Base-by-base conservation (phyloP, 108 stramenopile species). In the Skeletonema menzelii region DNA sequence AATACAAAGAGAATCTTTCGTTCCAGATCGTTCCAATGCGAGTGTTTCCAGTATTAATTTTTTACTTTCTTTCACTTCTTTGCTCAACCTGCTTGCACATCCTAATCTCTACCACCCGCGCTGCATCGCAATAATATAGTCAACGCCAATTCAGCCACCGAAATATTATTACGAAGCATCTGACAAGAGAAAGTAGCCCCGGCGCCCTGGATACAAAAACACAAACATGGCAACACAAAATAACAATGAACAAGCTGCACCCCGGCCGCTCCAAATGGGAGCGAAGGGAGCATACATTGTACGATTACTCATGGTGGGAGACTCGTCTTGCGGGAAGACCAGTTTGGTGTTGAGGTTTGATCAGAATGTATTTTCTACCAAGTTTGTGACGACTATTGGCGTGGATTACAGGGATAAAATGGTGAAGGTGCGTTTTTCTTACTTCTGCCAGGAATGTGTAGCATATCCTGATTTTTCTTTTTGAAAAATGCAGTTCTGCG, bases 361-460 rank as follows among this genome's bases (percentile, higher is more conserved):
- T 83, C 93, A 96, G 69, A 93, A 96, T 83, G 89, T 93, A 5
- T 96, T 96, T 70, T 89, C 89, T 31, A 92, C 96, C 15, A 96
- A 92, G 70, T 96, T 95, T 81, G 93, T 96, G 3, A 95, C 96
- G 7, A 96, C 96, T 13, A 96, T 96, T 79, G 97, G 97, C 22
- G 97, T 97, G 8, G 97, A 97, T 82, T 97, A 97, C 72, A 71
- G 95, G 80, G 97, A 95, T 70, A 97, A 97, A 76, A 88, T 95
- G 85, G 94, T 97, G 66, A 94, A 93, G 86, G 92, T 88, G 69
- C 17, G 70, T 59, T 27, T 40, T 28, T 55, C 3, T 55, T 64
- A 27, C n/a, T n/a, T n/a, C n/a, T 19, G 17, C 31, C 24, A 19
- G 28, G 24, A 3, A 59, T 68, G 35, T 37, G 35, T 37, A 37